Base-by-base conservation (phyloP, 2,329 filamentous ascomycete genomes). In the Pseudonectria buxi region DNA sequence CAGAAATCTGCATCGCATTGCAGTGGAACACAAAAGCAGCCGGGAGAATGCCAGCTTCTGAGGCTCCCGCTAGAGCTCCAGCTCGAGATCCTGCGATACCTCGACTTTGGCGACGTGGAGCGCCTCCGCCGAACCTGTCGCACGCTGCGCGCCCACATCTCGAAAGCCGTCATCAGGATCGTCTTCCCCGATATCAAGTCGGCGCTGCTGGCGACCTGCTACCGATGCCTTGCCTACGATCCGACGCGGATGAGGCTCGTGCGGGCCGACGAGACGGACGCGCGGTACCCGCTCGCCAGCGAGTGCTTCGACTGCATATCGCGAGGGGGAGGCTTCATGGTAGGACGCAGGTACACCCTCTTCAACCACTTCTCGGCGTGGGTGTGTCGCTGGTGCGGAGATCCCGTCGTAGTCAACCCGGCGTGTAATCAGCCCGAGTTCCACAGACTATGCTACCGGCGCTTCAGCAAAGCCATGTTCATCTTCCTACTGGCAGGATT, bases 341-440 rank as follows among this genome's bases (percentile, higher is more conserved):
- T 66, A 4, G 65, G 65, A 5, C 45, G 47, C n/a, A 54, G 49
- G 44, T 55, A 66, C n/a, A 46, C 45, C 0, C 53, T 69, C 28
- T 64, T 54, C 6, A 62, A 62, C 28, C 46, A 48, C 13, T 43
- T 47, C 9, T 47, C 42, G 4, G 55, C 59, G 18, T 67, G 57
- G 53, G 53, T 65, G 10, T 71, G 67, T 29, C 58, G 66, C 6
- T 69, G 64, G 57, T 70, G 67, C 46, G 65, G 67, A 0, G 58
- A 51, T 39, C 66, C 65, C 7, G 52, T 67, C 24, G 44, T 49
- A 5, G 39, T 40, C 4, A 49, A 49, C 16, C 40, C 49, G 10
- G 56, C 56, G 7, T 57, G 49, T 43, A 55, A 57, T 6, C 54
- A 59, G 33, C 51, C 58, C 24, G 59, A 68, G 47, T 68, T 67